Percentiles rank a stretch among this genome's conserved stretches.
These are phyloP conservation scores for Fusarium piperis DNA, from an alignment of 2,329 filamentous ascomycete genomes.

Conservation along the genomic window DNA sequence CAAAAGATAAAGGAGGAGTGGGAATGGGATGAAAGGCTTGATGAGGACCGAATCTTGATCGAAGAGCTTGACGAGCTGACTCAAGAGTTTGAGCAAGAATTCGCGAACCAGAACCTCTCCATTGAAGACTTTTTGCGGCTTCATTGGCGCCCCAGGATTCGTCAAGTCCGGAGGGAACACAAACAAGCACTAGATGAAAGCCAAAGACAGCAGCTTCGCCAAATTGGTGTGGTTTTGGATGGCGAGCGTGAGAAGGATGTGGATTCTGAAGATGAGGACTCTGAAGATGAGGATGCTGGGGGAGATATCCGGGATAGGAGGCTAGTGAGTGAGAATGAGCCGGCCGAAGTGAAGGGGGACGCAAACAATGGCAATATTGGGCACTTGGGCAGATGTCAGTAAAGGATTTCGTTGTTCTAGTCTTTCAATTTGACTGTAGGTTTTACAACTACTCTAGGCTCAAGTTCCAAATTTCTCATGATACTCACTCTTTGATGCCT, in stretches of 20 bases:
- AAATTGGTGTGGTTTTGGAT: background rate
- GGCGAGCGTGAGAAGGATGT: background rate
- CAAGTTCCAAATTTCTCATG: background rate
- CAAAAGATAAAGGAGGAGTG: background rate
- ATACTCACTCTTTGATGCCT: background rate
- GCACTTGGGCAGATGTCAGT: no score
- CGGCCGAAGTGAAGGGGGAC: background rate
- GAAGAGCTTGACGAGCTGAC: background rate
- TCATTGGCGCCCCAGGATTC: background rate
- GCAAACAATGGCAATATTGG: background rate
- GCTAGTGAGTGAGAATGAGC: background rate
- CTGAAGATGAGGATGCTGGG: background rate
- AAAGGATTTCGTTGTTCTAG: background rate
- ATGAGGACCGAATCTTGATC: background rate
- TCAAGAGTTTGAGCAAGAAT: background rate
- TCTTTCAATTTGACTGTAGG: background rate
- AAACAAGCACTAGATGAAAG: background rate
- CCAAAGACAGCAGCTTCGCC: background rate
- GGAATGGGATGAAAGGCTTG: background rate
- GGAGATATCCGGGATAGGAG: no score
- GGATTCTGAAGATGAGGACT: background rate
- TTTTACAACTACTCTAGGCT: background rate
- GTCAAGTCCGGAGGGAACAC: fast-evolving
- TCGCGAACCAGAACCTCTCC: fast-evolving
- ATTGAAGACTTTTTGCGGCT: background rate